phyloP scores from a whole-genome alignment of 129 eudicot genomes.

The Cynara cardunculus region DNA sequence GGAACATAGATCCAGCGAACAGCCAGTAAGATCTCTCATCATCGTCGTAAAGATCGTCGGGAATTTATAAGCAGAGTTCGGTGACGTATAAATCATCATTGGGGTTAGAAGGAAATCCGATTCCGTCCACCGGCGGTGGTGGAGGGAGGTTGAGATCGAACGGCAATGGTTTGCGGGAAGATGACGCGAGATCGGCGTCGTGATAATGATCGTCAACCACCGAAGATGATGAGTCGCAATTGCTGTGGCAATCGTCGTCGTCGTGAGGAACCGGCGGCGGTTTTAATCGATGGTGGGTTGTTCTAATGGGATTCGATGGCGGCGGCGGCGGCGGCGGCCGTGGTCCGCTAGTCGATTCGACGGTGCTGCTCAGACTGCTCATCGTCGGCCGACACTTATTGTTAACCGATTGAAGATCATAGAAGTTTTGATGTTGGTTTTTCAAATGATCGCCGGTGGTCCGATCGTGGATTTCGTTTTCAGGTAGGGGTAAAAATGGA shows the following conservation, averaged over 20 bases:
- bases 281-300: constrained; percentile 19
- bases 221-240: constrained; percentile 56
- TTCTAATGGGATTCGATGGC: constrained; percentile 1
- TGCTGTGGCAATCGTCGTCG: constrained; percentile 43
- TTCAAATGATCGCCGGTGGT: background rate
- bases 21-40: constrained; percentile 18
- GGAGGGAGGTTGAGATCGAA: constrained; percentile 57
- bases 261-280: background rate
- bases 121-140: constrained; percentile 40
- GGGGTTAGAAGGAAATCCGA: constrained; percentile 19
- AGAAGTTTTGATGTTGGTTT: background rate
- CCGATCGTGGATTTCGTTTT: background rate
- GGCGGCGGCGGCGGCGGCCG: constrained; percentile 6
- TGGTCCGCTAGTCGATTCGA: constrained; percentile 50
- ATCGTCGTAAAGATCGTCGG: constrained; percentile 2
- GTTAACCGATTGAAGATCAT: constrained; percentile 5
- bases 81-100: constrained; percentile 40
- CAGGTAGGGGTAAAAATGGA: constrained; percentile 25
- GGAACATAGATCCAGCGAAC: constrained; percentile 2
- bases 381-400: constrained; percentile 31
- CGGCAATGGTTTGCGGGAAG: constrained; percentile 34
- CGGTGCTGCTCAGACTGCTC: constrained; percentile 61
- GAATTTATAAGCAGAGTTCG: constrained; percentile 32
- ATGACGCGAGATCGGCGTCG: constrained; percentile 32
- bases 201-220: constrained; percentile 44